Base-by-base conservation (phyloP, 768 basidiomycete species). In the Tricholomella constricta region DNA sequence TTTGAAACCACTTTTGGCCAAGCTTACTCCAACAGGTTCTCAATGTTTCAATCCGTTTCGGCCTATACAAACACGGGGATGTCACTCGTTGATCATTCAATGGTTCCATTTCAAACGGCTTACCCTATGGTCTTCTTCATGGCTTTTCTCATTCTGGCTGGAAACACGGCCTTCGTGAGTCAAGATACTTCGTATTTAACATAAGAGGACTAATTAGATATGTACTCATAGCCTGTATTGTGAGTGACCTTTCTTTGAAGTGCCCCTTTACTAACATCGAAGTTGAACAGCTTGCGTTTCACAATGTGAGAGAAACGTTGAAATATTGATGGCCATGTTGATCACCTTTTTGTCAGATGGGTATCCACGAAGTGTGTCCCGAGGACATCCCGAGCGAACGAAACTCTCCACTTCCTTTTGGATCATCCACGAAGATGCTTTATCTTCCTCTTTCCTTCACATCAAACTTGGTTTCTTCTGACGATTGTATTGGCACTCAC, bases 401-500 rank as follows among this genome's bases (percentile, higher is more conserved):
- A 95, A 70, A 92, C 93, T 0, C 74, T 97, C 1, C 87, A 86
- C 50, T 99, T 98, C 67, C 81, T 99, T 7, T 80, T 99, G 8
- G 94, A 98, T 62, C 96, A 98, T 65, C 96, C 96, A 11, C 84
- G 96, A 10, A 83, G 91, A 56, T 96, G 94, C 69, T 95, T 89
- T 63, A 82, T 93, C 10, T 91, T 94, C 66, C 79, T 96, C 8
- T 96, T 96, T 60, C 94, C 94, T 0, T 86, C 92, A 0, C 91
- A 94, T 62, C 94, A 97, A 65, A 97, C 94, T 3, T 94, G 93
- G 91, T 90, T 96, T 60, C 81, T 97, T 5, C 56, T 92, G 1
- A 79, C 81, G 1, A 67, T 95, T 20, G 76, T 97, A 20, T 32
- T 89, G 3, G 58, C 73, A 0, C 71, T 96, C 31, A 92, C 83